Percentiles rank a stretch among this genome's conserved stretches.
Evolutionary conservation across 2,329 filamentous ascomycete genomes (phyloP).

Genomic region (Falciphora oryzae): DNA sequence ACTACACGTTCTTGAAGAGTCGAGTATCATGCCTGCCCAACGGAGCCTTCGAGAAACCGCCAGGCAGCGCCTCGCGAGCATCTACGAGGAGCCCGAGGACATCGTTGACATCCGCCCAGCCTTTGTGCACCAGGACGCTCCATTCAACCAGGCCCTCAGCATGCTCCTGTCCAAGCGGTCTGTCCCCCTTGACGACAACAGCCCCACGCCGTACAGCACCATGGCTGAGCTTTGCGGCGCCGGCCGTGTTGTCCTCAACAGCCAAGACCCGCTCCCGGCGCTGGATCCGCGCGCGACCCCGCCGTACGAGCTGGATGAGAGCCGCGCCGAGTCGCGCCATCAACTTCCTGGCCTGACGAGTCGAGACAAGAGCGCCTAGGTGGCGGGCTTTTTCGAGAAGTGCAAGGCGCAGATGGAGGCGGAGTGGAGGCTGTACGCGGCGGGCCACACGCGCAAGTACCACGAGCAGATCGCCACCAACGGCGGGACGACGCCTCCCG

Average conservation of each 20-base stretch:
- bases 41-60: slow-evolving; percentile 1
- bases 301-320: slow-evolving; percentile 6
- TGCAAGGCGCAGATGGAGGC: background rate
- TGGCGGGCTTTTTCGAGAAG: slow-evolving; percentile 2
- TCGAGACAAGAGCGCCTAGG: slow-evolving; percentile 9
- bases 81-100: slow-evolving; percentile 21
- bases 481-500: background rate
- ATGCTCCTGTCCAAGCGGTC: slow-evolving; percentile 11
- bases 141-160: slow-evolving; percentile 22
- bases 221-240: slow-evolving; percentile 14
- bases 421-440: slow-evolving; percentile 4
- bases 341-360: slow-evolving; percentile 7
- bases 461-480: background rate
- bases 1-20: too few species aligned
- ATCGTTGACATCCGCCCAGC: slow-evolving; percentile 12
- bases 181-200: slow-evolving; percentile 19
- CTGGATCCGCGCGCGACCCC: slow-evolving; percentile 1
- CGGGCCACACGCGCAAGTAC: too few species aligned
- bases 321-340: slow-evolving; percentile 2
- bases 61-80: slow-evolving; percentile 13
- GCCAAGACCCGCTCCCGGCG: background rate
- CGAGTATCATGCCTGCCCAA: too few species aligned
- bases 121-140: slow-evolving; percentile 18
- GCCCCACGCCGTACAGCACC: slow-evolving; percentile 11
- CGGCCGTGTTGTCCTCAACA: slow-evolving; percentile 9